These are phyloP conservation scores for Clarireedia sp. DNA, from an alignment of 2,329 filamentous ascomycete species.

Conservation along the genomic window DNA sequence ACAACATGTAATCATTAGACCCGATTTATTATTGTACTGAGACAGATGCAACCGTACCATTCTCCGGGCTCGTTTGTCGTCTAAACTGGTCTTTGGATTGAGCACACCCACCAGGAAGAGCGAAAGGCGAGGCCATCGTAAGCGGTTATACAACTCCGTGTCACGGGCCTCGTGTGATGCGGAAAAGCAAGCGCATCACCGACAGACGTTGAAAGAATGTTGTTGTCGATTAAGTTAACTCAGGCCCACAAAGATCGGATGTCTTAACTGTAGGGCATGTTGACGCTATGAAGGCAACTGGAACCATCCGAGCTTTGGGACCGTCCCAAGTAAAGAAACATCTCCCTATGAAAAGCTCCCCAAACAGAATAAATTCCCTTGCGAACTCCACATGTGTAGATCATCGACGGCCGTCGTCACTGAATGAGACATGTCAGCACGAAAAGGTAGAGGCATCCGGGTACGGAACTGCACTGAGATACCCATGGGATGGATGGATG, in stretches of 20 bases:
- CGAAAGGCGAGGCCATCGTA: background rate
- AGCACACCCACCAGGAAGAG: too few species aligned
- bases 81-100: background rate
- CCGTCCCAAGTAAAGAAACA: background rate
- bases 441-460: too few species aligned
- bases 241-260: background rate
- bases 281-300: background rate
- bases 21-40: background rate
- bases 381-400: background rate
- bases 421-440: background rate
- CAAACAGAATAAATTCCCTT: background rate
- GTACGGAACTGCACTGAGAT: background rate
- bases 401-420: slow-evolving; percentile 4
- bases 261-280: background rate
- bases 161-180: background rate
- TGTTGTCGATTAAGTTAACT: too few species aligned
- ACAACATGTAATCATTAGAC: background rate
- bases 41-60: background rate
- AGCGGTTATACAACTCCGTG: background rate
- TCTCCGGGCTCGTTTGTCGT: background rate
- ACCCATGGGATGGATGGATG: background rate
- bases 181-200: background rate
- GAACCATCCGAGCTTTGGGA: background rate
- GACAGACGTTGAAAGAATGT: slow-evolving; percentile 3
- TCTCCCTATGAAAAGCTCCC: background rate